These are phyloP conservation scores for Saturnispora ahearnii DNA, from an alignment of 805 yeast species.

Conservation along the genomic window DNA sequence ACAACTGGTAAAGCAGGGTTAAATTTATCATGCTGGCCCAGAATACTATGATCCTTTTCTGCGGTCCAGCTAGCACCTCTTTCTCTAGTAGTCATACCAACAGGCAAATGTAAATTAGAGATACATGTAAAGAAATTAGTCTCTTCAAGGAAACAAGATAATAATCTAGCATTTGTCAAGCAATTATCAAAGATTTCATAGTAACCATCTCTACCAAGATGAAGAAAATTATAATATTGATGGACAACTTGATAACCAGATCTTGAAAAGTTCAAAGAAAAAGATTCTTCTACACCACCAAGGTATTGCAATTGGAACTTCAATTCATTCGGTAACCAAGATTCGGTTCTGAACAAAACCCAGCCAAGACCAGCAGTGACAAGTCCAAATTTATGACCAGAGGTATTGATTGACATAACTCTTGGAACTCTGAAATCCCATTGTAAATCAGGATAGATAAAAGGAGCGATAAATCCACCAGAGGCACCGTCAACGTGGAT, in stretches of 20 bases:
- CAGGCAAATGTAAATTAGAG: constrained; percentile 65
- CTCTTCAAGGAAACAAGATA: constrained; percentile 51
- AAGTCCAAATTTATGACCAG: constrained; percentile 90
- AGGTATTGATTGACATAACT: constrained; percentile 77
- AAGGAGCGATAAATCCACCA: constrained; percentile 86
- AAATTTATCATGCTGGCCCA: constrained; percentile 35
- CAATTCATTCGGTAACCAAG: constrained; percentile 58
- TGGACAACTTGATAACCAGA: constrained; percentile 88
- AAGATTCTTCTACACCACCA: constrained; percentile 85
- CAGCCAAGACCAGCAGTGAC: constrained; percentile 90
- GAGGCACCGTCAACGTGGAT: constrained; percentile 94
- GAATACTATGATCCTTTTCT: background rate
- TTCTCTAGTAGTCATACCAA: constrained; percentile 29
- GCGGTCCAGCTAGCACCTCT: constrained; percentile 16
- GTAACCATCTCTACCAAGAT: constrained; percentile 68
- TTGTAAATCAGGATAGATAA: constrained; percentile 58
- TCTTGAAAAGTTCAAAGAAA: constrained; percentile 79
- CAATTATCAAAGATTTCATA: constrained; percentile 50
- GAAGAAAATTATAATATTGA: constrained; percentile 75
- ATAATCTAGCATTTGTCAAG: constrained; percentile 64
- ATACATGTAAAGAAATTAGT: constrained; percentile 62
- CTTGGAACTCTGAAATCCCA: constrained; percentile 81
- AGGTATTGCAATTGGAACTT: constrained; percentile 73
- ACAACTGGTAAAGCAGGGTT: constrained; percentile 84
- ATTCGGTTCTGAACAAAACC: constrained; percentile 70